phyloP scores from a whole-genome alignment of 2,329 filamentous ascomycete species.

The Cryoendolithus antarcticus region DNA sequence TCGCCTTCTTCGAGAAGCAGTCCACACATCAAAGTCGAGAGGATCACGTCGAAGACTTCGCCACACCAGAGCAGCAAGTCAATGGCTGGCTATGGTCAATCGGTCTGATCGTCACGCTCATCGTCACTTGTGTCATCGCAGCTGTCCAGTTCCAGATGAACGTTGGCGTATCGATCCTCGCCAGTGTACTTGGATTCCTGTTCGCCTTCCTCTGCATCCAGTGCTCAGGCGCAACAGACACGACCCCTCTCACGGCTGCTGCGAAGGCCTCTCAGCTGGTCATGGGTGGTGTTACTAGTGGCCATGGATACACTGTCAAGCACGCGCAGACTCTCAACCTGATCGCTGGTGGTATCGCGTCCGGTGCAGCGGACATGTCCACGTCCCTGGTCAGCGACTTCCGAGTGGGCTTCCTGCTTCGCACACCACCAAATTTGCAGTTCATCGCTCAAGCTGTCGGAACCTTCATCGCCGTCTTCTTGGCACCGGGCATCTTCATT shows the following conservation, averaged over 20 bases:
- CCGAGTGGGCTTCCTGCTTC: constrained; percentile 51
- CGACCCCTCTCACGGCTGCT: constrained; percentile 49
- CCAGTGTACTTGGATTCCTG: constrained; percentile 42
- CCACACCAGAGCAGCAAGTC: constrained; percentile 33
- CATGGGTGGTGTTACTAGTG: constrained; percentile 48
- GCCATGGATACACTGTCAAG: constrained; percentile 34
- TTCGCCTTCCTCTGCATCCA: constrained; percentile 48
- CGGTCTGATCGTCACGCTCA: constrained; percentile 34
- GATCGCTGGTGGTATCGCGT: constrained; percentile 38
- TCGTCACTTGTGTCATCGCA: constrained; percentile 39
- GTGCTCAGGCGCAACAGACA: constrained; percentile 40
- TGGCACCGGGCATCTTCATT: constrained; percentile 52
- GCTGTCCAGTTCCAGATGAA: constrained; percentile 41
- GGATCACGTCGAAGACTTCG: constrained; percentile 36
- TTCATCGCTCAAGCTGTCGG: constrained; percentile 54
- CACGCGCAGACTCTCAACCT: constrained; percentile 51
- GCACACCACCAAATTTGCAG: constrained; percentile 49
- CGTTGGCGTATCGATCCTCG: constrained; percentile 43
- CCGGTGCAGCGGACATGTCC: constrained; percentile 21
- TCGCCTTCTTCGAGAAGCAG: no score
- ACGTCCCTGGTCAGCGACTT: constrained; percentile 47
- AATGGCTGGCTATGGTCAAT: constrained; percentile 39
- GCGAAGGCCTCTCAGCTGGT: constrained; percentile 56
- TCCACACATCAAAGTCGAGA: constrained; percentile 16
- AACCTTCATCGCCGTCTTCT: constrained; percentile 47